Percentiles rank a stretch among this genome's conserved stretches.
Conservation (phyloP, 805 yeast genomes). For the Pichia cabralensis region DNA sequence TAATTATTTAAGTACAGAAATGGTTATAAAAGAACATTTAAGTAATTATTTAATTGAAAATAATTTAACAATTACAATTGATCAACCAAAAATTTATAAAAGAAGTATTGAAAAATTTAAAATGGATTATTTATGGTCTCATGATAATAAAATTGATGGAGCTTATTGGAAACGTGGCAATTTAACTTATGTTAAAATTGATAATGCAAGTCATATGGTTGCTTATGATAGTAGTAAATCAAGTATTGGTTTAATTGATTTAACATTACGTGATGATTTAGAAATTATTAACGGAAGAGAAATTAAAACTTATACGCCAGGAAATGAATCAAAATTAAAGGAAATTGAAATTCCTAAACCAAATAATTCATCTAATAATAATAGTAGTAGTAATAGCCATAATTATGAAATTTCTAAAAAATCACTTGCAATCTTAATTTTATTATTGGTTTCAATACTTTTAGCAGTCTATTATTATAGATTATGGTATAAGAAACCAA, state of each 20-base stretch:
- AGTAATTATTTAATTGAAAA: conserved; percentile 4
- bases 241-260: conserved; percentile 62
- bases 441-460: too few relatives aligned
- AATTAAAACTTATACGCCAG: conserved; percentile 4
- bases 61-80: background rate
- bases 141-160: conserved; percentile 31
- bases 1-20: conserved; percentile 67
- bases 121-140: conserved; percentile 31
- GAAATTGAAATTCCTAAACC: too few relatives aligned
- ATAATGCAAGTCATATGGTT: conserved; percentile 86
- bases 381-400: too few relatives aligned
- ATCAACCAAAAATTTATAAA: background rate
- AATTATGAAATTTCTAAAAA: too few relatives aligned
- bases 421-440: too few relatives aligned
- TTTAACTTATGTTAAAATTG: conserved; percentile 64
- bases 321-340: too few relatives aligned
- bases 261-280: conserved; percentile 11
- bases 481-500: too few relatives aligned
- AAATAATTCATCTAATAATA: too few relatives aligned
- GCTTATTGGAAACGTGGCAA: conserved; percentile 45
- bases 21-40: conserved; percentile 45
- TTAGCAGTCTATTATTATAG: too few relatives aligned
- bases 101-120: conserved; percentile 7
- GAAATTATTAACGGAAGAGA: conserved; percentile 7
- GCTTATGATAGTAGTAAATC: conserved; percentile 70